Base-by-base conservation (phyloP, 192 early-diverging fungal genomes). In the Chytriomyces confervae region DNA sequence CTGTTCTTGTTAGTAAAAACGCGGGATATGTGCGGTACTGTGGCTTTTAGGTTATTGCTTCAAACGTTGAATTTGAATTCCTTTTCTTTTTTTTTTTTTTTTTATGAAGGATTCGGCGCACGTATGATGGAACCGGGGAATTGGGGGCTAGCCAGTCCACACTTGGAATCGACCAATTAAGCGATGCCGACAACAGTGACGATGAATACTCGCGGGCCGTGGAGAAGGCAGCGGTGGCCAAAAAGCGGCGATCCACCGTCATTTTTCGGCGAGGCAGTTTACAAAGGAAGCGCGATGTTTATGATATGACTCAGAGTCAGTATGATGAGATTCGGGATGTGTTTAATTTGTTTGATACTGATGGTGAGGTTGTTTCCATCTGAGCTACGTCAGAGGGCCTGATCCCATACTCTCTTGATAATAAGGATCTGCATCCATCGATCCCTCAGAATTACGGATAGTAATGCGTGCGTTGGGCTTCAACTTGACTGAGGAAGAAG, bases 391-490 rank as follows among this genome's bases (percentile, higher is more conserved):
- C n/a, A n/a, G n/a, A n/a, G n/a, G n/a, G n/a, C n/a, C n/a, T n/a
- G n/a, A n/a, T 53, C 9, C 18, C 18, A 11, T 53, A 11, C 18
- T 53, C n/a, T n/a, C n/a, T n/a, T n/a, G n/a, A 18, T 64, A 24
- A 27, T 1, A 1, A 46, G 87, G 89, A 57, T 90, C 91, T 57
- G 85, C 83, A 18, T 76, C 81, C 16, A 76, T 94, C 3, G 91
- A 92, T 85, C 89, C 85, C 57, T 89, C 88, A 70, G 92, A 93
- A 81, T 78, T 92, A 3, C 69, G 87, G 80, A 83, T 89, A 5
- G 91, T 92, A 11, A 90, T 94, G 89, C 85, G 91, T 16, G 91
- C 92, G 18, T 80, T 94, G 8, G 92, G 92, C 7, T 92, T 94
- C 81, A 86, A 91, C 72, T 78, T 82, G 43, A 88, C 87, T 66